Evolutionary conservation across 345 rosid genomes (phyloP).

Genomic region (Tarenaya hassleriana): DNA sequence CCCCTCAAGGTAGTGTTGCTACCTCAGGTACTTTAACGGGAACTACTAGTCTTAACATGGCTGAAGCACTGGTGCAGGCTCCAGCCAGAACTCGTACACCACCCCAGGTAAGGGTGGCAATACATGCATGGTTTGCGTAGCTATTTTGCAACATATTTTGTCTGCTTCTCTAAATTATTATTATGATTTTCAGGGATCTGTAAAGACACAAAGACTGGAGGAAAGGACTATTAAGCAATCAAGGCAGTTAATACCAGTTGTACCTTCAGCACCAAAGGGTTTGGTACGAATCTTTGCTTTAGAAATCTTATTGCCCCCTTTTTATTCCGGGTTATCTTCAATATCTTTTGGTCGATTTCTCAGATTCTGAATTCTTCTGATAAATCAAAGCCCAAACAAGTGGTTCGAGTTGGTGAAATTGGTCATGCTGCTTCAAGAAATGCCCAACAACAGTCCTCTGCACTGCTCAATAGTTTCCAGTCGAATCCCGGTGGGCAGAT

Average conservation of each 20-base stretch:
- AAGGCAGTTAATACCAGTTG: slow-evolving; percentile 84
- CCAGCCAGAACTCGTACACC: slow-evolving; percentile 48
- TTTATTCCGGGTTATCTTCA: not conserved
- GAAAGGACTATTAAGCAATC: slow-evolving; percentile 84
- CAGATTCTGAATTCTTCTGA: slow-evolving; percentile 59
- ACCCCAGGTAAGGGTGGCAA: slow-evolving; percentile 46
- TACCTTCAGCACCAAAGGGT: slow-evolving; percentile 63
- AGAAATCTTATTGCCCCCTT: not conserved
- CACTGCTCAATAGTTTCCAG: slow-evolving; percentile 39
- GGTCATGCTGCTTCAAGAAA: slow-evolving; percentile 32
- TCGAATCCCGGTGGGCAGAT: slow-evolving; percentile 42
- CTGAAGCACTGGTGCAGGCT: slow-evolving; percentile 84
- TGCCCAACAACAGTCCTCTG: slow-evolving; percentile 43
- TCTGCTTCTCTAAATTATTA: slow-evolving; percentile 18
- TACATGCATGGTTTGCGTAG: not conserved
- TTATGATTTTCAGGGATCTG: slow-evolving; percentile 43
- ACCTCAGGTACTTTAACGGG: slow-evolving; percentile 29
- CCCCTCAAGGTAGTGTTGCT: slow-evolving; percentile 31
- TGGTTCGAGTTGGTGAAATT: slow-evolving; percentile 37
- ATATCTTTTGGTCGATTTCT: slow-evolving; percentile 10
- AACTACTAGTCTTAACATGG: slow-evolving; percentile 66
- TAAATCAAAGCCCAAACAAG: slow-evolving; percentile 47
- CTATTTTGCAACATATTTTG: not conserved
- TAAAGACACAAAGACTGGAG: slow-evolving; percentile 67
- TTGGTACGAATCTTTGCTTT: slow-evolving; percentile 39